Conservation (phyloP, 352 stramenopile genomes). For the Aphanomyces stellatus region DNA sequence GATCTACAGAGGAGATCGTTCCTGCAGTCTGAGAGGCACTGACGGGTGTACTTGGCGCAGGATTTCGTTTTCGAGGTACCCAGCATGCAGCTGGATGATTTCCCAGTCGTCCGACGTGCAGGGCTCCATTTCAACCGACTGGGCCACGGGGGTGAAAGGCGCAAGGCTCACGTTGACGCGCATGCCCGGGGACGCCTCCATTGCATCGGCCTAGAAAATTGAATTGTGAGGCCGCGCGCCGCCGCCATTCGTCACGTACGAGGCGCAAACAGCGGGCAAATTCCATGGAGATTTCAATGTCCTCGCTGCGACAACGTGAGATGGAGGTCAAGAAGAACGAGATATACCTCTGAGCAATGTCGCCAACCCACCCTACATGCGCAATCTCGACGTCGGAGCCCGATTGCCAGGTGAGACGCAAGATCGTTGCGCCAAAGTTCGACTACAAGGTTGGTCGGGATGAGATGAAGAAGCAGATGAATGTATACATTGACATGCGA, state of each 20-base stretch:
- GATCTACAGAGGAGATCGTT: constrained; percentile 33
- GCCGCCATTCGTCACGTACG: constrained; percentile 28
- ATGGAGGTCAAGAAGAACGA: no score
- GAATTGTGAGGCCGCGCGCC: background rate
- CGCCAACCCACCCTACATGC: constrained; percentile 11
- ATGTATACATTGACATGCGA: background rate
- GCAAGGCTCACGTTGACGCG: constrained; percentile 67
- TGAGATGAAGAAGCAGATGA: background rate
- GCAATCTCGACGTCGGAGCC: background rate
- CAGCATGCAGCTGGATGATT: constrained; percentile 81
- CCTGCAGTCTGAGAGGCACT: background rate
- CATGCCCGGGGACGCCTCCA: constrained; percentile 45
- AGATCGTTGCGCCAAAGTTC: constrained; percentile 39
- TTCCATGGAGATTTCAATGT: constrained; percentile 75
- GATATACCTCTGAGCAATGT: background rate
- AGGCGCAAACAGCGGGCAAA: constrained; percentile 76
- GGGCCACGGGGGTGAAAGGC: constrained; percentile 54
- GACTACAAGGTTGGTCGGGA: constrained; percentile 22
- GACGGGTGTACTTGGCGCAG: constrained; percentile 53
- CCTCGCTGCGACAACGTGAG: constrained; percentile 59
- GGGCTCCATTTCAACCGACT: constrained; percentile 75
- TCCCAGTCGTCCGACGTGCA: constrained; percentile 85
- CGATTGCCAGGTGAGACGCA: constrained; percentile 21
- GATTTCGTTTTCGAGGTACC: constrained; percentile 70
- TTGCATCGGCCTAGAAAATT: constrained; percentile 34